Evolutionary conservation across 2,329 filamentous ascomycete genomes (phyloP).

Genomic region (Epichloe aotearoae): DNA sequence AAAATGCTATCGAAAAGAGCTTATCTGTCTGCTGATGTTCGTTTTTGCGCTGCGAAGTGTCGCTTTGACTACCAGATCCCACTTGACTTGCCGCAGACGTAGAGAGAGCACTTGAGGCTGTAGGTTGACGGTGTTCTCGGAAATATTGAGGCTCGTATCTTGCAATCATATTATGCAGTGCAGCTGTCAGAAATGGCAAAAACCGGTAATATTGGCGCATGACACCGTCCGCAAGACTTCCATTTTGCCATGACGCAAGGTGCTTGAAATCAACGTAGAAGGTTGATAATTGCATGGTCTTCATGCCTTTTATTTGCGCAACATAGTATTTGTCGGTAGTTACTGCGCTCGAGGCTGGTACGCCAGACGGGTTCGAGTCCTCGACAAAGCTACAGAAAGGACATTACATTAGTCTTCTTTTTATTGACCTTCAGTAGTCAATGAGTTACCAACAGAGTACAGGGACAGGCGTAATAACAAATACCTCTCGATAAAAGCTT

Average conservation of each 20-base stretch:
- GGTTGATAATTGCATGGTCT: slow-evolving; percentile 62
- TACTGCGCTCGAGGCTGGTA: slow-evolving; percentile 54
- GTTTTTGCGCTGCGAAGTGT: slow-evolving; percentile 63
- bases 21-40: slow-evolving; percentile 97
- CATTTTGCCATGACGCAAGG: slow-evolving; percentile 62
- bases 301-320: slow-evolving; percentile 68
- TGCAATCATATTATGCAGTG: slow-evolving; percentile 82
- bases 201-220: slow-evolving; percentile 91
- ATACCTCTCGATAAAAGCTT: slow-evolving; percentile 67
- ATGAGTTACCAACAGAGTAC: background rate
- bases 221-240: slow-evolving; percentile 72
- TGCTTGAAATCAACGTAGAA: slow-evolving; percentile 84
- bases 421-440: background rate
- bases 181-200: slow-evolving; percentile 77
- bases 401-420: background rate
- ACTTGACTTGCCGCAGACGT: slow-evolving; percentile 53
- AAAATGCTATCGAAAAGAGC: slow-evolving; percentile 84
- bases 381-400: slow-evolving; percentile 44
- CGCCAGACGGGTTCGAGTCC: slow-evolving; percentile 49
- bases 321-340: slow-evolving; percentile 76
- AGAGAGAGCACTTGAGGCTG: slow-evolving; percentile 57
- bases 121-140: slow-evolving; percentile 77
- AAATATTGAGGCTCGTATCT: slow-evolving; percentile 94
- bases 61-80: slow-evolving; percentile 49
- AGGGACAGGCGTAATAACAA: background rate